Percentiles rank a stretch among this genome's conserved stretches.
phyloP scores from a whole-genome alignment of 2,329 filamentous ascomycete species.

The Colletotrichum salicis region DNA sequence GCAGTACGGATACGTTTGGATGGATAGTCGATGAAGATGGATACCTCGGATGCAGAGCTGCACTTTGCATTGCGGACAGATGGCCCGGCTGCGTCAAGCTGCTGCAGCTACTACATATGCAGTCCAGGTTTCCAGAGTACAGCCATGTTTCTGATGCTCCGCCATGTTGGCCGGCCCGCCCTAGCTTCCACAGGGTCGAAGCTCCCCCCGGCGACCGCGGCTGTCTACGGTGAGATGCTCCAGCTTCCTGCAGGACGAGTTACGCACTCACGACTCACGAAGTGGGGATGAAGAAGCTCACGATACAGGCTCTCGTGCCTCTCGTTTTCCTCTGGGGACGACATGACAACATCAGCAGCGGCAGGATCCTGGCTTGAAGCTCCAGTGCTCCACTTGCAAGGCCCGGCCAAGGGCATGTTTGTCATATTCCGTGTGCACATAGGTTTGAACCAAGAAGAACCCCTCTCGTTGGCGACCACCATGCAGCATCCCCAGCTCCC shows the following conservation, averaged over 20 bases:
- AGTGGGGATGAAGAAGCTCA: slow-evolving; percentile 15
- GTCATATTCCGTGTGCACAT: slow-evolving; percentile 27
- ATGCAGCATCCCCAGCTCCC: slow-evolving; percentile 30
- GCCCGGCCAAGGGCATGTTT: slow-evolving; percentile 28
- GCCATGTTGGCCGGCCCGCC: slow-evolving; percentile 19
- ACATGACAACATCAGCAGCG: slow-evolving; percentile 21
- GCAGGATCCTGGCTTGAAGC: slow-evolving; percentile 1
- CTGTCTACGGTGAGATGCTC: slow-evolving; percentile 14
- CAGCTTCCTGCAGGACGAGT: slow-evolving; percentile 16
- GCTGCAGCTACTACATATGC: slow-evolving; percentile 19
- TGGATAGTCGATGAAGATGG: slow-evolving; percentile 6
- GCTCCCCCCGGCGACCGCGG: slow-evolving; percentile 15
- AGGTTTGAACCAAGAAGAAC: slow-evolving; percentile 20
- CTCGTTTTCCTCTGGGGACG: slow-evolving; percentile 17
- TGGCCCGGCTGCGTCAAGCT: slow-evolving; percentile 20
- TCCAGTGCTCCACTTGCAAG: slow-evolving; percentile 23
- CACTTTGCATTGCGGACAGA: slow-evolving; percentile 26
- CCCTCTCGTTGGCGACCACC: slow-evolving; percentile 12
- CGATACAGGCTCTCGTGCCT: slow-evolving; percentile 15
- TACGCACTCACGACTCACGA: not conserved
- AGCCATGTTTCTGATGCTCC: slow-evolving; percentile 32
- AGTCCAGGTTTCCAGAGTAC: not conserved
- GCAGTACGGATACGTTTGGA: not conserved
- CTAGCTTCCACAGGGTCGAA: not conserved
- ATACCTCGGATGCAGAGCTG: slow-evolving; percentile 24